Conservation (phyloP, 345 rosid genomes). For the Euphorbia tirucalli region DNA sequence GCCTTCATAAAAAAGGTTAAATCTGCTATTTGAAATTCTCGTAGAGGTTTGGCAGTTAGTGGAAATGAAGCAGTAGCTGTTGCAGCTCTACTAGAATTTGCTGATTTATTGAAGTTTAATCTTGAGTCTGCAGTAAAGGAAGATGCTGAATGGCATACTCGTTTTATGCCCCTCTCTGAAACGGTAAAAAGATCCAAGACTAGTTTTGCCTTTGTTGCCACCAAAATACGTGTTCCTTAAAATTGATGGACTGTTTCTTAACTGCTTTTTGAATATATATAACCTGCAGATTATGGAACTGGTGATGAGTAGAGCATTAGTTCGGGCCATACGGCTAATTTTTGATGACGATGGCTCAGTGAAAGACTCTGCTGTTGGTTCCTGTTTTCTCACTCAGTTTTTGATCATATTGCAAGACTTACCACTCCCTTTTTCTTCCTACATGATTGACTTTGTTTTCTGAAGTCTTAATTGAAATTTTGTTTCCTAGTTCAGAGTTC, state of each 20-base stretch:
- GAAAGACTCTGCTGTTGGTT: conserved; percentile 83
- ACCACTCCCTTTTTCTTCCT: not conserved
- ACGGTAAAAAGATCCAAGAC: conserved; percentile 41
- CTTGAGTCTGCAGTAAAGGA: conserved; percentile 64
- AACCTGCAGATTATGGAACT: conserved; percentile 56
- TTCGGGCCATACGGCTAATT: conserved; percentile 57
- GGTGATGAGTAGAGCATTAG: conserved; percentile 48
- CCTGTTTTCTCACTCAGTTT: conserved; percentile 1
- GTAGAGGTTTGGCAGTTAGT: conserved; percentile 40
- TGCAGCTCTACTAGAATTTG: conserved; percentile 51
- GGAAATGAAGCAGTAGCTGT: conserved; percentile 67
- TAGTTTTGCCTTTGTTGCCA: not conserved
- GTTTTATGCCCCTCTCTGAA: conserved; percentile 72
- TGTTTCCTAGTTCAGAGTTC: conserved; percentile 56
- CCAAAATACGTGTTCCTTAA: not conserved
- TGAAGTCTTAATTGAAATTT: conserved; percentile 16
- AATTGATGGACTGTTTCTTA: conserved; percentile 7
- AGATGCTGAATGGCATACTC: conserved; percentile 62
- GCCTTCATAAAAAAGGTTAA: conserved; percentile 41
- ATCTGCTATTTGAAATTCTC: conserved; percentile 47
- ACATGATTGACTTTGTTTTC: conserved; percentile 1
- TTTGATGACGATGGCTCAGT: conserved; percentile 77
- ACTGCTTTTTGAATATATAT: conserved; percentile 1
- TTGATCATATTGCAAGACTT: not conserved
- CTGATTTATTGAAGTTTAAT: conserved; percentile 60